Evolutionary conservation across 164 flowering plant genomes (phyloP), one percentile per base, ranked within the genome.

Genomic region (grape (Vitis vinifera)): DNA sequence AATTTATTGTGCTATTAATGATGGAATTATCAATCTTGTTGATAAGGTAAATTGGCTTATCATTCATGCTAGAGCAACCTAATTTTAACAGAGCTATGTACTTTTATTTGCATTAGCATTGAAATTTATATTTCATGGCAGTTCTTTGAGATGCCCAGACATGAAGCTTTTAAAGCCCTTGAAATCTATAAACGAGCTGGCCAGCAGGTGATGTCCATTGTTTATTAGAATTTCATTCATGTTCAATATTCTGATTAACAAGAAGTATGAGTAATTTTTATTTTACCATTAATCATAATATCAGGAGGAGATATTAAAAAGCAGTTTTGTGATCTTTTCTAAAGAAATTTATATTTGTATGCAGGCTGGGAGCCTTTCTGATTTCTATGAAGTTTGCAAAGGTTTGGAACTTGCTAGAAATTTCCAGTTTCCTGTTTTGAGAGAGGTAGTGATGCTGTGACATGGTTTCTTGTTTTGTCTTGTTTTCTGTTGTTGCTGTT

Each of bases 121-220:
- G 15, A 47, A 67, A 1, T 63, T 75, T 63, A 63, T 44, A 47
- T 75, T 71, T 69, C 59, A 5, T 76, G 82, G 81, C 87, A 96
- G 99, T 93, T 96, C 76, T 96, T 96, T 80, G 98, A 96, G 88
- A 96, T 93, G 99, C 97, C 99, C 30, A 88, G 94, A 77, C 98
- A 96, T 85, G 98, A 96, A 86, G 99, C 99, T 58, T 63, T 93
- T 29, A 96, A 89, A 78, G 97, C 99, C 72, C 91, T 96, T 70
- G 98, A 96, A 76, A 78, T 90, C 51, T 96, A 96, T 73, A 93
- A 86, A 83, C 88, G 97, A 70, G 99, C 99, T 75, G 97, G 95
- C 17, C 99, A 91, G 81, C 98, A 90, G 99, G 98, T 96, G 68
- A 65, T 62, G 16, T 60, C 8, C 17, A 55, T 44, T 53, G 5